A percentile compares a stretch with the other conserved stretches of the same genome.
These are phyloP conservation scores for Fagus sylvatica DNA, from an alignment of 306 rosid genomes.

Conservation along the genomic window DNA sequence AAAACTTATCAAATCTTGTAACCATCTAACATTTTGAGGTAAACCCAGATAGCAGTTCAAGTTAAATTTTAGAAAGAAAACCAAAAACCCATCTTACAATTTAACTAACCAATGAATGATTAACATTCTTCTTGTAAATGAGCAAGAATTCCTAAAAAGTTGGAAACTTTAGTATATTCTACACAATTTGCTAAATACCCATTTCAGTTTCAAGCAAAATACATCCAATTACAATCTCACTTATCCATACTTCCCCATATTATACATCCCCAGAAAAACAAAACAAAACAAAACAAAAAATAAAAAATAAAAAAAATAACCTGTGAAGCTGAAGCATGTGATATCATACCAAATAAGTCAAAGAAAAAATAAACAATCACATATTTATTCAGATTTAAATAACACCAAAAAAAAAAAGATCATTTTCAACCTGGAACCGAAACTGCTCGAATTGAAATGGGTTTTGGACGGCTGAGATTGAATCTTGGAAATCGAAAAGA, in stretches of 20 bases:
- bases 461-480: constrained; percentile 39
- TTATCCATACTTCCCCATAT: neutral
- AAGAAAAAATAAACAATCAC: neutral
- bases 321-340: neutral
- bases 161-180: neutral
- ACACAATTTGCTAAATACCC: neutral
- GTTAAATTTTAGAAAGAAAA: too few relatives aligned
- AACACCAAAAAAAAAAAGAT: neutral
- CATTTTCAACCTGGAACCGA: constrained; percentile 51
- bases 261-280: neutral
- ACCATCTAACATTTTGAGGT: too few relatives aligned
- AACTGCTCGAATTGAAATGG: constrained; percentile 66
- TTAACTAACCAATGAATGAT: neutral
- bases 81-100: neutral
- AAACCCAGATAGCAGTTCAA: too few relatives aligned
- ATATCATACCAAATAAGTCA: neutral
- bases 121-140: neutral
- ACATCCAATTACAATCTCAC: neutral
- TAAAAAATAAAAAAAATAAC: neutral
- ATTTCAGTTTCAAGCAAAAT: constrained; percentile 1
- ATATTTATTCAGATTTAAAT: neutral
- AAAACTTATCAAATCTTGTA: too few relatives aligned
- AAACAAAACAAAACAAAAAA: neutral
- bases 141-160: neutral
- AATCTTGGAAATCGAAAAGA: constrained; percentile 43